phyloP scores from a whole-genome alignment of 169 alveolate species.

The Fabrea salina region DNA sequence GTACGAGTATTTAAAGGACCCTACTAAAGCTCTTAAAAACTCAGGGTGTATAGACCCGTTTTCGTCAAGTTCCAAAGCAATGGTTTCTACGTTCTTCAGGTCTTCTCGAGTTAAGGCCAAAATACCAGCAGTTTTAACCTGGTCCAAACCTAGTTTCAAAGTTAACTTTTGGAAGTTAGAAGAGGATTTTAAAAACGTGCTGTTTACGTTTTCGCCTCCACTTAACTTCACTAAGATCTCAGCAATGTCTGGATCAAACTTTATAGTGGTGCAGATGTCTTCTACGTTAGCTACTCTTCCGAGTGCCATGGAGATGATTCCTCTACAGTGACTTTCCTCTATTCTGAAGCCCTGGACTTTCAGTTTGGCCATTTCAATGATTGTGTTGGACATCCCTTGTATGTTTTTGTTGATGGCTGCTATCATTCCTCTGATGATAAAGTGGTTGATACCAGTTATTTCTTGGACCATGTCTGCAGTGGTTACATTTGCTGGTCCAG shows the following conservation, averaged over 20 bases:
- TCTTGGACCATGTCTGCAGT: not conserved
- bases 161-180: not conserved
- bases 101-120: not conserved
- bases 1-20: not conserved
- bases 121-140: not conserved
- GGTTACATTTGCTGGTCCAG: not conserved
- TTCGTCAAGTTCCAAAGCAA: not conserved
- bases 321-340: not conserved
- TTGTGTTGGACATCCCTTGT: not conserved
- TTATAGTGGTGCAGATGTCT: not conserved
- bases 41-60: not conserved
- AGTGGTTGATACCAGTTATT: not conserved
- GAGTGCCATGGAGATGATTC: not conserved
- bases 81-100: not conserved
- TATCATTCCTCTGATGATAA: not conserved
- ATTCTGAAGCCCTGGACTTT: not conserved
- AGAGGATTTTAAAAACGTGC: not conserved
- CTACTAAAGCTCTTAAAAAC: not conserved
- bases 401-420: not conserved
- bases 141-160: not conserved
- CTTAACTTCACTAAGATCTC: not conserved
- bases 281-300: not conserved
- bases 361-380: not conserved
- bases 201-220: not conserved
- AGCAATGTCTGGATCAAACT: slow-evolving; percentile 21